Evolutionary conservation across 768 basidiomycete genomes (phyloP), one percentile per base, ranked within the genome.

Genomic region (Heimioporus sp.): DNA sequence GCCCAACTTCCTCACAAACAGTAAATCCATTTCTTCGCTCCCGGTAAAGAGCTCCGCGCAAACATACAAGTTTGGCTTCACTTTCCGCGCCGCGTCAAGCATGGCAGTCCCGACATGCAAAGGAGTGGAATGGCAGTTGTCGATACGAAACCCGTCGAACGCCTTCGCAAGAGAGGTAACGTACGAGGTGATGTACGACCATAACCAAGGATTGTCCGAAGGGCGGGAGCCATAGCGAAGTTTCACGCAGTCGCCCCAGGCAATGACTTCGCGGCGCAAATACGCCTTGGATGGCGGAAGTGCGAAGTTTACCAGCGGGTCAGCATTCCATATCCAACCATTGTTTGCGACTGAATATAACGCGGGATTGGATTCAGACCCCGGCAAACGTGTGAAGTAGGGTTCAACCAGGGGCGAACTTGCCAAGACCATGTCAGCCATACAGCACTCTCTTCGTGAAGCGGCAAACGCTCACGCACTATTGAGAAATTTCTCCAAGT

Each of bases 111-210:
- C 97, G n/a, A 98, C 93, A 58, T 92, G 84, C 32, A 98, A 72
- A 13, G 97, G 97, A 0, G 97, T 99, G 4, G 96, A 98, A 71
- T 99, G 96, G 56, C 93, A 97, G 65, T 99, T 99, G 72, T 99
- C 97, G 61, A 99, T 87, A 28, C 97, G 83, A 80, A 99, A 99
- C 10, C 97, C 97, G 54, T 98, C 89, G 65, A 98, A 99, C 9
- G 81, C 80, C 36, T 72, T 73, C 0, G 96, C 97, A 24, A 98
- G 85, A 10, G 78, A 77, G 44, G 77, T 79, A 51, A 94, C 90
- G 60, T 99, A 98, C 48, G 76, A 72, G 11, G 79, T 86, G 84
- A 98, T 98, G 70, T 93, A 86, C 32, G 80, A 66, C 97, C 97
- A 99, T 39, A 98, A 74, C 91, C 91, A 98, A 1, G 93, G 93